Base-by-base conservation (phyloP, 768 basidiomycete species). In the Tephrocybe rancida region DNA sequence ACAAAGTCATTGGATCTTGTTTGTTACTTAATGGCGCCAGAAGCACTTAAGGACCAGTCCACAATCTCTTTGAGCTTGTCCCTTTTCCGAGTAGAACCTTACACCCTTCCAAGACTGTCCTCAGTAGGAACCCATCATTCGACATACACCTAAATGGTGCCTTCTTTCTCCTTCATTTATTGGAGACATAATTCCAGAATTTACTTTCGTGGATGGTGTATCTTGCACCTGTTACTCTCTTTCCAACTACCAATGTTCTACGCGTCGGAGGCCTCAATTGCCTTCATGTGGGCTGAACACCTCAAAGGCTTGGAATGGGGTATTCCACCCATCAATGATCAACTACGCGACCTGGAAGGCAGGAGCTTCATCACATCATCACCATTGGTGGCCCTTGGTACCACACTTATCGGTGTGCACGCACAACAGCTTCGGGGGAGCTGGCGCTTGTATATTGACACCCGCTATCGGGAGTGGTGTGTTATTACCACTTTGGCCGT, bases 21-120 rank as follows among this genome's bases (percentile, higher is more conserved):
- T 66, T 66, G 72, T 82, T 82, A 83, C 82, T 81, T 82, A 81
- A 83, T 82, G 74, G 69, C 76, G 70, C 79, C 78, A 76, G 77
- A 75, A 70, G 73, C 78, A 74, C 79, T 78, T 79, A 78, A 77
- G 54, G 73, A 71, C 67, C 71, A 71, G 69, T 61, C 65, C 67
- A 72, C 67, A 73, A 66, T 73, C 79, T 77, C 71, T 72, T 67
- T 70, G 62, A 71, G 68, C 70, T 73, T 72, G 70, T 75, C 74
- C 71, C 77, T 72, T 77, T 77, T 76, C 70, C 70, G 73, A n/a
- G n/a, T n/a, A n/a, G n/a, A n/a, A n/a, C n/a, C n/a, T n/a, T n/a
- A n/a, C n/a, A n/a, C n/a, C n/a, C n/a, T n/a, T n/a, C n/a, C n/a
- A n/a, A n/a, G n/a, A n/a, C n/a, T n/a, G n/a, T n/a, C n/a, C n/a